A percentile compares a stretch with the other conserved stretches of the same genome.
Evolutionary conservation across 331 rosid genomes (phyloP).

Genomic region (Arachis monticola): DNA sequence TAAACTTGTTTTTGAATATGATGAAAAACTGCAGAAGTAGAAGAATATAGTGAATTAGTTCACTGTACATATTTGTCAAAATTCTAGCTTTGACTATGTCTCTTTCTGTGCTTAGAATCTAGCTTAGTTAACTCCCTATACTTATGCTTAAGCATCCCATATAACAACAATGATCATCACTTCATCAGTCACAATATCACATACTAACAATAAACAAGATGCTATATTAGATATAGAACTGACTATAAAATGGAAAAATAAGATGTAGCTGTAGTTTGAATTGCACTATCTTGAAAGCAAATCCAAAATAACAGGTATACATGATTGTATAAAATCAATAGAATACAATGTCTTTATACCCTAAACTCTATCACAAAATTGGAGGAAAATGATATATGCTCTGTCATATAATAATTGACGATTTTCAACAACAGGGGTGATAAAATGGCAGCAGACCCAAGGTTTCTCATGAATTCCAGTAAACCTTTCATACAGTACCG

Average conservation of each 20-base stretch:
- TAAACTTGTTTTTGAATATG: too few species aligned
- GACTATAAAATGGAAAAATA: not conserved
- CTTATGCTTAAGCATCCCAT: too few species aligned
- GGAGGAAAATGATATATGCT: conserved; percentile 6
- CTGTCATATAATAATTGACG: not conserved
- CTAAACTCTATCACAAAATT: conserved; percentile 20
- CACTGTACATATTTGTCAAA: too few species aligned
- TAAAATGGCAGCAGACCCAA: conserved; percentile 7
- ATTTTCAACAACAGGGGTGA: not conserved
- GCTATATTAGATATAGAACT: too few species aligned
- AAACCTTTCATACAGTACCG: conserved; percentile 42
- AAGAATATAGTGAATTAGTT: too few species aligned
- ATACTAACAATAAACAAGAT: too few species aligned
- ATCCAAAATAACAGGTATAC: conserved; percentile 7
- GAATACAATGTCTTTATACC: not conserved
- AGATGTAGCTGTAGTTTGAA: not conserved
- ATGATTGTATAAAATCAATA: not conserved
- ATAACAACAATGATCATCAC: too few species aligned
- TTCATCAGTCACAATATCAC: too few species aligned
- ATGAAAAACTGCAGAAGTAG: too few species aligned
- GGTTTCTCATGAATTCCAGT: conserved; percentile 35
- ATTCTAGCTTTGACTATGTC: too few species aligned
- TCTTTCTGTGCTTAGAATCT: too few species aligned
- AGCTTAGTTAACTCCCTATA: too few species aligned
- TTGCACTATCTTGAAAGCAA: conserved; percentile 6